A percentile compares a stretch with the other conserved stretches of the same genome.
Conservation (phyloP, 768 basidiomycete genomes). For the Suillus occidentalis region DNA sequence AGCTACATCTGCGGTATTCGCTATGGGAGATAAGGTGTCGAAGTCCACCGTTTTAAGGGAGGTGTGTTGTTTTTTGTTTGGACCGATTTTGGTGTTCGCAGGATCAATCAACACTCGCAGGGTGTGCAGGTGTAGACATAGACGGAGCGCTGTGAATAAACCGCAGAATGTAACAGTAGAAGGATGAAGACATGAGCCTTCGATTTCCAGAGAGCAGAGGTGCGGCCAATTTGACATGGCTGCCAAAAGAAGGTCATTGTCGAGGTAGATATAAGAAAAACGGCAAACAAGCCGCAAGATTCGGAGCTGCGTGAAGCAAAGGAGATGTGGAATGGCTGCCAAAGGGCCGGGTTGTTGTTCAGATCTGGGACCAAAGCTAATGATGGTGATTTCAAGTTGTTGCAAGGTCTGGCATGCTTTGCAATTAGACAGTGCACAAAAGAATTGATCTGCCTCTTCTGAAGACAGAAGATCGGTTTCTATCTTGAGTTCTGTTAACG, state of each 20-base stretch:
- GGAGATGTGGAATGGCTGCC: not conserved
- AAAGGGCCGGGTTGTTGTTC: not conserved
- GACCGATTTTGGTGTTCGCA: not conserved
- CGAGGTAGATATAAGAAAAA: not conserved
- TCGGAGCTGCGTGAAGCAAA: not conserved
- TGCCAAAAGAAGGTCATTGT: not conserved
- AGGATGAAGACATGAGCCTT: not conserved
- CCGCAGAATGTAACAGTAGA: not conserved
- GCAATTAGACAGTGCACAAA: not conserved
- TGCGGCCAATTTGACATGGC: not conserved
- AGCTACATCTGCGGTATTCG: not conserved
- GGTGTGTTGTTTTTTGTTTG: not conserved
- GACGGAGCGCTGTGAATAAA: not conserved
- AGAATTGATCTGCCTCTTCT: not conserved
- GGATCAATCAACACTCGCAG: not conserved
- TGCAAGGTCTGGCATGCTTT: not conserved
- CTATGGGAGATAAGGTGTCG: not conserved
- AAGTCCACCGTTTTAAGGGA: not conserved
- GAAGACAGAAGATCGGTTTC: not conserved
- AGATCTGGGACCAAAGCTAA: not conserved
- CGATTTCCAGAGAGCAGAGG: not conserved
- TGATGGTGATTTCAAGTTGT: not conserved
- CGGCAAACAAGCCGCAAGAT: not conserved
- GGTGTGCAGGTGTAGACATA: not conserved
- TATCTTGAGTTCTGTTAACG: not conserved